These are phyloP conservation scores for Thymus mandschuricus DNA, from an alignment of 257 asterid genomes.

Conservation along the genomic window DNA sequence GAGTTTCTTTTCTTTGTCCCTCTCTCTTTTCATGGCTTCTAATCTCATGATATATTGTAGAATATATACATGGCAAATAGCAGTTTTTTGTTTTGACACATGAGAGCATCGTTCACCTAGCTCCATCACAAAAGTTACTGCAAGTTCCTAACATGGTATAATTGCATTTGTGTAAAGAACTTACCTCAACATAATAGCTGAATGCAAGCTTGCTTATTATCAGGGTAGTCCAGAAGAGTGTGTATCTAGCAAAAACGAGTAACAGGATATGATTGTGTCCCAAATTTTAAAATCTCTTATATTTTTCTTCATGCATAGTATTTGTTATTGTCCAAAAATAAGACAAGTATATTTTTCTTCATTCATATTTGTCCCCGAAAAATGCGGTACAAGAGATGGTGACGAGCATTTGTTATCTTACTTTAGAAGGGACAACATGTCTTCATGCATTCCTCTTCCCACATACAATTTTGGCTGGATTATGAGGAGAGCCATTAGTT, in stretches of 20 bases:
- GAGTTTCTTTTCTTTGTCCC: not conserved
- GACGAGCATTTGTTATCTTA: conserved; percentile 46
- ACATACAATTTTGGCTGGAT: conserved; percentile 90
- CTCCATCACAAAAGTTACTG: conserved; percentile 15
- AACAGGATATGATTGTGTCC: too few species aligned
- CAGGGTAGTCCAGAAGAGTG: conserved; percentile 91
- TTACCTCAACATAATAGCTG: conserved; percentile 99
- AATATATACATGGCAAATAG: conserved; percentile 8
- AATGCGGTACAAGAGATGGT: conserved; percentile 22
- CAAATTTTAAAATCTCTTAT: too few species aligned
- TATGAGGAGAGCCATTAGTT: conserved; percentile 28
- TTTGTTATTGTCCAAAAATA: not conserved
- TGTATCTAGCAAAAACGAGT: conserved; percentile 59
- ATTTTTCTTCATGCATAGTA: too few species aligned
- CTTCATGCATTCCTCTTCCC: conserved; percentile 99
- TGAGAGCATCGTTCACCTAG: not conserved
- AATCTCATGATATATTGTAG: conserved; percentile 14
- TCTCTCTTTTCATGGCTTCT: not conserved
- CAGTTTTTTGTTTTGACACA: conserved; percentile 15
- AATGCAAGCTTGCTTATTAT: conserved; percentile 92
- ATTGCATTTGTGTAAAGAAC: conserved; percentile 14
- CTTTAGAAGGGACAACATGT: conserved; percentile 83
- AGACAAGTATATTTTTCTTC: not conserved
- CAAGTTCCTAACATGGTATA: conserved; percentile 12
- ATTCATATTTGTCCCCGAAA: not conserved